Evolutionary conservation across 2,329 filamentous ascomycete species (phyloP).

Genomic region (Sporothrix mexicana): DNA sequence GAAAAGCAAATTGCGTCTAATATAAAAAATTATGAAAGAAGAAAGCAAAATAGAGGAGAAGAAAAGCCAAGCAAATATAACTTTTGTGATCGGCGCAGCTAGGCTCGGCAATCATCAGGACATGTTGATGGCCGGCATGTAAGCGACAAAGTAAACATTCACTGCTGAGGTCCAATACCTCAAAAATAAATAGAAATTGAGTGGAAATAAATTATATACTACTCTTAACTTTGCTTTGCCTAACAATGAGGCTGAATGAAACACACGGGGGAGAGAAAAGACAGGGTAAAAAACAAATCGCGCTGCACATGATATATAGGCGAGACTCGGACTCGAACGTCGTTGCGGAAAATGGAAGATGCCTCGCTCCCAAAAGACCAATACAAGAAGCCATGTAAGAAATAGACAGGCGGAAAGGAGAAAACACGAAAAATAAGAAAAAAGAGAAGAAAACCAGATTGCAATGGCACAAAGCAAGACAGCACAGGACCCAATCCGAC

Average conservation of each 20-base stretch:
- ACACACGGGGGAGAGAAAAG: not conserved
- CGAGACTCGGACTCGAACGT: not conserved
- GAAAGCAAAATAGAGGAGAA: not conserved
- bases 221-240: not conserved
- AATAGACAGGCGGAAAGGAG: not conserved
- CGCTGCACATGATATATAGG: conserved; percentile 26
- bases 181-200: not conserved
- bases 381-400: not conserved
- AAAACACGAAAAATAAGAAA: not conserved
- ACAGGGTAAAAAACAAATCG: conserved; percentile 8
- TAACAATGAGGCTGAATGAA: not conserved
- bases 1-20: not conserved
- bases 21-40: not conserved
- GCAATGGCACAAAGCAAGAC: not conserved
- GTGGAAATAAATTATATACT: not conserved
- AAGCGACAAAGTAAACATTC: not conserved
- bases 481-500: not conserved
- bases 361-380: not conserved
- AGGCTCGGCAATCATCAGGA: not conserved
- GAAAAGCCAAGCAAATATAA: too few species aligned
- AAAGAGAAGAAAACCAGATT: not conserved
- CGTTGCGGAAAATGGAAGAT: not conserved
- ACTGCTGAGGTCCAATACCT: not conserved
- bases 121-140: not conserved
- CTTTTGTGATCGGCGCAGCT: conserved; percentile 6